These are phyloP conservation scores for Balamuthia mandrillaris DNA, from an alignment of 208 protist genomes.

Conservation along the genomic window DNA sequence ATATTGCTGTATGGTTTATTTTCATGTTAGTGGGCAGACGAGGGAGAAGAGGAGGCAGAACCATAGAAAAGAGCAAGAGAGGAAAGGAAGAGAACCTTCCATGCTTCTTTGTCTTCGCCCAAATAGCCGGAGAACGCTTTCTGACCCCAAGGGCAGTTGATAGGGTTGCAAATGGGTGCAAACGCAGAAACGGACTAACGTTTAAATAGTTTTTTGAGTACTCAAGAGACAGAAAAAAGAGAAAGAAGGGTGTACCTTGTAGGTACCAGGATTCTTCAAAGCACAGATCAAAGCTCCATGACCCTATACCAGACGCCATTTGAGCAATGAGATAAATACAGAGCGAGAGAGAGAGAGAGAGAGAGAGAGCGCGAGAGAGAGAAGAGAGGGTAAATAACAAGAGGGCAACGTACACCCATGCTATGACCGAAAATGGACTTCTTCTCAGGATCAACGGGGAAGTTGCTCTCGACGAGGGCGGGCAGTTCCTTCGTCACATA, in stretches of 20 bases:
- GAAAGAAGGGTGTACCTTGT: slow-evolving; percentile 45
- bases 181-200: slow-evolving; percentile 74
- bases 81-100: slow-evolving; percentile 41
- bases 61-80: neutral
- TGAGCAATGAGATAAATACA: neutral
- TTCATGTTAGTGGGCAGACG: neutral
- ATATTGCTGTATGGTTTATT: slow-evolving; percentile 40
- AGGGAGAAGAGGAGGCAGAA: neutral
- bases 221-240: neutral
- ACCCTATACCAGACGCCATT: slow-evolving; percentile 62
- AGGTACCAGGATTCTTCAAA: slow-evolving; percentile 58
- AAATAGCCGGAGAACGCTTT: slow-evolving; percentile 76
- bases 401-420: slow-evolving; percentile 68
- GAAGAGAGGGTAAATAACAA: neutral
- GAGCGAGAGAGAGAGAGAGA: neutral
- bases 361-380: no score
- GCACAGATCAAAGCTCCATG: slow-evolving; percentile 70
- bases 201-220: no score
- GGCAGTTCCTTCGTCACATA: slow-evolving; percentile 73
- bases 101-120: slow-evolving; percentile 54
- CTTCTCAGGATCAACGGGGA: slow-evolving; percentile 28
- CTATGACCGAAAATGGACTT: slow-evolving; percentile 63
- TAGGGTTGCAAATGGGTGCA: slow-evolving; percentile 77
- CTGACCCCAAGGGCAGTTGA: slow-evolving; percentile 63
- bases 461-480: slow-evolving; percentile 46